Evolutionary conservation across 495 filamentous ascomycete genomes (phyloP).

Genomic region (Umbilicaria muhlenbergii): DNA sequence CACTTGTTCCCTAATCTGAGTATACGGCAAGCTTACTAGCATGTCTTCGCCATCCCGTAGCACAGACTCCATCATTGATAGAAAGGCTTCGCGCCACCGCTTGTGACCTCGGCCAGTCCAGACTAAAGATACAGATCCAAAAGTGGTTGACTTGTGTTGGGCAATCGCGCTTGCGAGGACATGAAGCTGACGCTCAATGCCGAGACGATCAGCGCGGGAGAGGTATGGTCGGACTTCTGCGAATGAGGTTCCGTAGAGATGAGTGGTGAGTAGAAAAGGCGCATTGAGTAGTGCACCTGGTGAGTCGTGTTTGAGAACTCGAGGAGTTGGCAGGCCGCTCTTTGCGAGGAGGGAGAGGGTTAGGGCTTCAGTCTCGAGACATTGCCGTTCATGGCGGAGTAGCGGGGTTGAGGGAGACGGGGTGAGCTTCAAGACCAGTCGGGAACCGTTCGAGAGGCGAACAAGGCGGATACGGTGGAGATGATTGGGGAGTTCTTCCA

Average conservation of each 20-base stretch:
- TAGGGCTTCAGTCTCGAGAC: constrained; percentile 40
- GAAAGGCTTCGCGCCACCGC: constrained; percentile 48
- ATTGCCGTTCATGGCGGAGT: constrained; percentile 39
- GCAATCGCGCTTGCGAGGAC: constrained; percentile 19
- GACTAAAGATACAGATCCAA: constrained; percentile 35
- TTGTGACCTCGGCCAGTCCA: constrained; percentile 28
- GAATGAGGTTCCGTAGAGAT: constrained; percentile 29
- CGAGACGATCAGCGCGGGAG: constrained; percentile 20
- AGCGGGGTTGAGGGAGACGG: constrained; percentile 35
- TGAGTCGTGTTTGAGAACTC: constrained; percentile 34
- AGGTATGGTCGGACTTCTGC: constrained; percentile 25
- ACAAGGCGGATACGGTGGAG: constrained; percentile 38
- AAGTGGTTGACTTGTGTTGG: constrained; percentile 28
- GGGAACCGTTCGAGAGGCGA: constrained; percentile 35
- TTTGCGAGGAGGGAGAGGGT: constrained; percentile 32
- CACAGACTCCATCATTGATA: constrained; percentile 40
- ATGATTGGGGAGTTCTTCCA: constrained; percentile 29
- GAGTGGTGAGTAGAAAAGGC: constrained; percentile 32
- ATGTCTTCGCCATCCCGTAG: constrained; percentile 59
- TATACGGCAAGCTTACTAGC: constrained; percentile 50
- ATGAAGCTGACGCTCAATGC: constrained; percentile 28
- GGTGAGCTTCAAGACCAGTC: constrained; percentile 35
- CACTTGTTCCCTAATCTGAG: constrained; percentile 39
- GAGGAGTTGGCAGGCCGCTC: constrained; percentile 31
- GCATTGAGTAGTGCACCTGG: constrained; percentile 23